Base-by-base conservation (phyloP, 169 alveolate species). In the Eimeria praecox region DNA sequence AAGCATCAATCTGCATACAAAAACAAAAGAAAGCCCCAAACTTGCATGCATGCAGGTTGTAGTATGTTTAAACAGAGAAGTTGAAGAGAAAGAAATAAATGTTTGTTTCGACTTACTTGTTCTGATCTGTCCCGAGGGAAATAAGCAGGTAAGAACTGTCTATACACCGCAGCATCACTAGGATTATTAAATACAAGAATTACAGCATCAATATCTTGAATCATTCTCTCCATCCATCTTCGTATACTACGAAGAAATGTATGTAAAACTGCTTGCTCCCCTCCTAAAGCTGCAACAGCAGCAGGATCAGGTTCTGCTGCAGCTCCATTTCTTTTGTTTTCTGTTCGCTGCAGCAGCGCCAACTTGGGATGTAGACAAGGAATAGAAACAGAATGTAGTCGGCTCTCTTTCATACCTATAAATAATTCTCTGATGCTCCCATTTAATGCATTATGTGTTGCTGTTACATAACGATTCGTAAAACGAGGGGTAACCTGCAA, bases 391-490 rank as follows among this genome's bases (percentile, higher is more conserved):
- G 77, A 44, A 33, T 46, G 8, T 4, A 89, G 75, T 3, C 95
- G 54, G 22, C 56, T 12, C 73, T 89, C 95, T 75, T 69, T 77
- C 38, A 89, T 24, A 52, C 27, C 46, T 0, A 89, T 46, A 44
- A 89, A 44, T 6, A 56, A 30, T 40, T 89, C 95, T 35, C 95
- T 83, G 27, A 89, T 66, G 69, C 95, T 64, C 38, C 88, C 56
- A 54, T 89, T 89, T 75, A 89, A 24, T 52, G 95, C 95, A 52
- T 89, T 89, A 73, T 89, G 95, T 38, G 95, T 89, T 69, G 95
- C 95, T 30, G 95, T 89, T 42, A 89, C 59, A 62, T 89, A 89
- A 27, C 59, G 49, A 62, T 77, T 89, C n/a, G 80, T 89, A 56
- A 30, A 69, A 40, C 95, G 95, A 30, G 95, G 95, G 12, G 87